A percentile compares a stretch with the other conserved stretches of the same genome.
Conservation (phyloP, 345 rosid genomes). For the Conringia planisiliqua region DNA sequence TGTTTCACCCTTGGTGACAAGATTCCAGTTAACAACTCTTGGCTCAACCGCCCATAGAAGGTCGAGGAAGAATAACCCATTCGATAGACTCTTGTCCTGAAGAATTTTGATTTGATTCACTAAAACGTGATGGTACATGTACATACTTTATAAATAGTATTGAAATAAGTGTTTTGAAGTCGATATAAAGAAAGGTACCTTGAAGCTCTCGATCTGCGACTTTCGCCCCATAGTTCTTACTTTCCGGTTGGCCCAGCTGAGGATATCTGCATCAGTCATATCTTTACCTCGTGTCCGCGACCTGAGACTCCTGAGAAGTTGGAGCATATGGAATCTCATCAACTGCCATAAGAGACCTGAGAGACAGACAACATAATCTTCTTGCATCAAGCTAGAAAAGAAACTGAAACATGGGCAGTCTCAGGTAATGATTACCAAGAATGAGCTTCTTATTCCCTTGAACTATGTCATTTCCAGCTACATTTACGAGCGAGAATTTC, state of each 20-base stretch:
- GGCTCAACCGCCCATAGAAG: constrained; percentile 89
- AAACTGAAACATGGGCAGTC: neutral
- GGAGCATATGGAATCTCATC: constrained; percentile 91
- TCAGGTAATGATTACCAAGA: constrained; percentile 53
- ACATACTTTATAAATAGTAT: neutral
- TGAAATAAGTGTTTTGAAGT: neutral
- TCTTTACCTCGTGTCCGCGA: constrained; percentile 74
- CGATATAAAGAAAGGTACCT: constrained; percentile 42
- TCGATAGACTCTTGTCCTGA: constrained; percentile 83
- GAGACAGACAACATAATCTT: constrained; percentile 32
- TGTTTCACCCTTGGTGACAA: constrained; percentile 90
- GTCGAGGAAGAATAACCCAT: constrained; percentile 82
- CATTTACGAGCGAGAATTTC: constrained; percentile 81
- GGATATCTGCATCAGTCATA: constrained; percentile 70
- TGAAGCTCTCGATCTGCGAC: constrained; percentile 66
- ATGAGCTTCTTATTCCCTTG: constrained; percentile 96
- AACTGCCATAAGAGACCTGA: constrained; percentile 92
- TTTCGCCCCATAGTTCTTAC: constrained; percentile 59
- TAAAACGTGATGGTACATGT: neutral
- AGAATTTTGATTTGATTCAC: neutral
- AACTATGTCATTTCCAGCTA: constrained; percentile 87
- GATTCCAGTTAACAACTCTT: constrained; percentile 94
- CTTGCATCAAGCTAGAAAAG: neutral
- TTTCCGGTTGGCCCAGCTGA: constrained; percentile 75
- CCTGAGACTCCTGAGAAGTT: constrained; percentile 79